Base-by-base conservation (phyloP, 2,329 filamentous ascomycete species). In the Penicillium sp. region DNA sequence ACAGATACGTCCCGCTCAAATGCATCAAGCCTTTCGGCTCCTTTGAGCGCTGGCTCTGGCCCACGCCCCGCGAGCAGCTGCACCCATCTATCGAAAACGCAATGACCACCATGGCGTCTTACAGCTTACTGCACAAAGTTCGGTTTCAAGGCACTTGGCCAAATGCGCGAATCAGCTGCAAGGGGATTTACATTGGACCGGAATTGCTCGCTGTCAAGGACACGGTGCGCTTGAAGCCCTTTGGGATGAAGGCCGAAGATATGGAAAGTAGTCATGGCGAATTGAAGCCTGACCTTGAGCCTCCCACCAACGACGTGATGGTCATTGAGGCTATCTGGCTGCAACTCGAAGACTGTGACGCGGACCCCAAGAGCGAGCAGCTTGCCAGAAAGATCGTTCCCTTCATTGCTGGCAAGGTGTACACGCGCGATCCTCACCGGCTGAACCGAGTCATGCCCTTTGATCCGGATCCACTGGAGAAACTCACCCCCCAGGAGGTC, bases 151-250 rank as follows among this genome's bases (percentile, higher is more conserved):
- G 80, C 0, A 61, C 54, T 1, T 82, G 80, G 78, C 78, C 79
- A 0, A 62, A 76, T 12, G 78, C 77, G 0, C 68, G 64, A 0
- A 69, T 84, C n/a, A 74, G 72, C 45, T 76, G 72, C 48, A 70
- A 72, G 42, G 80, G 76, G 0, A 70, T 82, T 5, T 83, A 75
- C 51, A 60, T 84, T 3, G 81, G 81, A 0, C 59, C 75, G 3
- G 81, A 84, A 56, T 65, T 82, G 28, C 59, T 83, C 9, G 66
- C 71, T 4, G 60, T 76, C 4, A 78, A 78, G 1, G 81, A 84
- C 50, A 65, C 70, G 0, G 73, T 83, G 2, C 76, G 80, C 4
- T 61, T 84, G 3, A 65, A 68, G 46, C 71, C 73, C 3, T 45
- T 57, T 45, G 32, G 53, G 46, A 9, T 55, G 49, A 46, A 46